Evolutionary conservation across 495 filamentous ascomycete species (phyloP), one percentile per base, ranked within the genome.

Genomic region (Elasticomyces elasticus): DNA sequence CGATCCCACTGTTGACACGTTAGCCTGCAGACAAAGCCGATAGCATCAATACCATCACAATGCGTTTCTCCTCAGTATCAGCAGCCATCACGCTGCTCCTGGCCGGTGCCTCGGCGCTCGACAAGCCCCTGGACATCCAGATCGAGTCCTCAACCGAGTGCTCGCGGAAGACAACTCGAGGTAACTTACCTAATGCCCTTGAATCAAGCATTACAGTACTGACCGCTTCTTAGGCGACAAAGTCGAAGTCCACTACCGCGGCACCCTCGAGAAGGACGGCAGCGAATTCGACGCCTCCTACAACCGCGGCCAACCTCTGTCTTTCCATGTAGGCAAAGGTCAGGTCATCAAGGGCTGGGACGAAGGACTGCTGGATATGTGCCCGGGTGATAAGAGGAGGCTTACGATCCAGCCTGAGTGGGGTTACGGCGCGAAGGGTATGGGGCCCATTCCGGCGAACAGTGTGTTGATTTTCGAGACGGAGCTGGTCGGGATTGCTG

Each of bases 331-430:
- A 24, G 71, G 71, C 49, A 61, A 66, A 35, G 71, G 71, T 12
- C 66, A 68, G 58, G 71, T 74, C 31, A 74, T 74, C 66, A 71
- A 71, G 52, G 71, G 71, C 33, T 74, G 69, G 65, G 68, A 72
- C 49, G 61, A 70, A 53, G 69, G 69, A 5, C 59, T 72, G 30
- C 45, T 72, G 49, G 69, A 69, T 46, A 72, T 72, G 69, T 72
- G 69, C 55, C 50, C 59, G n/a, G 69, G 69, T 2, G 69, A 72
- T 52, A 72, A 72, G 68, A 59, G 69, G 52, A 64, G 55, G 58
- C 56, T 72, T 54, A 72, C 69, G 42, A 69, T 72, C 40, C 66
- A 68, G 63, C 69, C 69, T 0, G 68, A 69, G 38, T 70, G 61
- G 64, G 69, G 60, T 11, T 72, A 72, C 56, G 69, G 69, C 2